A percentile compares a stretch with the other conserved stretches of the same genome.
These are phyloP conservation scores for Conringia planisiliqua DNA, from an alignment of 345 rosid species.

Conservation along the genomic window DNA sequence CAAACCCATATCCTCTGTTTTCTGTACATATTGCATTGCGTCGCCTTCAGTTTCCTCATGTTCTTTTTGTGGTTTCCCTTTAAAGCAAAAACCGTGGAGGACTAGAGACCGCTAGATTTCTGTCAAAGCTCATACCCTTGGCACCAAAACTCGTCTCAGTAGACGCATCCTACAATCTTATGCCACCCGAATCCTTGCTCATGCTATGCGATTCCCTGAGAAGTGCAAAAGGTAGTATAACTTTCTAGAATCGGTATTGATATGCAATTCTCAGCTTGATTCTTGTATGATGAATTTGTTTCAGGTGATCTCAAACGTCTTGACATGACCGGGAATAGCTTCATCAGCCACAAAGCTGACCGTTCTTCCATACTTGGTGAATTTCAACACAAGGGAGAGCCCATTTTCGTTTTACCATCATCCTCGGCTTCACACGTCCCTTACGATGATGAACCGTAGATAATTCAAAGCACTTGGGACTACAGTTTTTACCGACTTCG, in stretches of 20 bases:
- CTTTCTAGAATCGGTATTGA: neutral
- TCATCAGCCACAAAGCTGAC: slow-evolving; percentile 32
- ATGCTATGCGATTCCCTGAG: slow-evolving; percentile 58
- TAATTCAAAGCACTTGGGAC: no score
- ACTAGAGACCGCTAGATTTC: slow-evolving; percentile 62
- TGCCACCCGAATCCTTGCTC: slow-evolving; percentile 68
- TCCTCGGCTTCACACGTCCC: slow-evolving; percentile 35
- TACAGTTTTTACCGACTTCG: no score
- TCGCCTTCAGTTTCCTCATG: neutral
- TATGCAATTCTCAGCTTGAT: neutral
- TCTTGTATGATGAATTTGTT: neutral
- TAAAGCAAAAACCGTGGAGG: slow-evolving; percentile 90
- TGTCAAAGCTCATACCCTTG: slow-evolving; percentile 56
- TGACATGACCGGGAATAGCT: slow-evolving; percentile 75
- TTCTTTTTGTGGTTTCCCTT: slow-evolving; percentile 19
- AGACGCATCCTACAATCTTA: slow-evolving; percentile 68
- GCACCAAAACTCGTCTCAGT: slow-evolving; percentile 61
- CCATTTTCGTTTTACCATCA: slow-evolving; percentile 54
- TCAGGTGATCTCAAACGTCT: slow-evolving; percentile 59
- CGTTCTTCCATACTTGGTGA: slow-evolving; percentile 44
- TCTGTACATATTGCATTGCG: neutral
- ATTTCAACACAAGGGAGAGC: slow-evolving; percentile 59
- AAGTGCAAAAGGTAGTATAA: slow-evolving; percentile 46
- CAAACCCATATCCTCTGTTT: slow-evolving; percentile 9
- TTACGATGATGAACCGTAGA: slow-evolving; percentile 83